Evolutionary conservation across 768 basidiomycete genomes (phyloP).

Genomic region (Xerocomus spinulosus): DNA sequence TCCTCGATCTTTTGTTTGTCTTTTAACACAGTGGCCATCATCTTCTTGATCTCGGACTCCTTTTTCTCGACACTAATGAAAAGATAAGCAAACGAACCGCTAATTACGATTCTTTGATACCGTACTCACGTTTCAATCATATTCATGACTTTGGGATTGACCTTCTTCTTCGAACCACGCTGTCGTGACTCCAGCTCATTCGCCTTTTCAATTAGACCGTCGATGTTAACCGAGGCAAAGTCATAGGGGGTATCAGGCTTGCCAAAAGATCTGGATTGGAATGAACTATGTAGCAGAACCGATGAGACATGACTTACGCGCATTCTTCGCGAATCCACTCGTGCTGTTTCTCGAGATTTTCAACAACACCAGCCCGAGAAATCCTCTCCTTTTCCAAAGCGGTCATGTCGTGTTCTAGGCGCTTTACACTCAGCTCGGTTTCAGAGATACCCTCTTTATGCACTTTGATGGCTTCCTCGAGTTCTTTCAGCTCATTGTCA

Average conservation of each 20-base stretch:
- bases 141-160: conserved; percentile 92
- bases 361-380: conserved; percentile 45
- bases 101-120: neutral
- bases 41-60: conserved; percentile 81
- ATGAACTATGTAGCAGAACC: neutral
- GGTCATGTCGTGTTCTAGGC: conserved; percentile 67
- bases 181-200: conserved; percentile 72
- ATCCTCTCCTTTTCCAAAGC: conserved; percentile 61
- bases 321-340: conserved; percentile 89
- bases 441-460: conserved; percentile 71
- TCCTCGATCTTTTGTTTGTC: conserved; percentile 95
- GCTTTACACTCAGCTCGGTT: conserved; percentile 58
- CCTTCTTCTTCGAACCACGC: conserved; percentile 88
- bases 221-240: conserved; percentile 63
- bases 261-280: conserved; percentile 68
- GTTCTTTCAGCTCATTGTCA: conserved; percentile 80
- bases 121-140: conserved; percentile 85
- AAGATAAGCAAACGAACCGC: neutral
- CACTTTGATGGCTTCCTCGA: conserved; percentile 76
- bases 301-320: conserved; percentile 50
- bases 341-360: conserved; percentile 73
- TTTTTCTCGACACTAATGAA: conserved; percentile 82
- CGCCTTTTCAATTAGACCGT: conserved; percentile 55
- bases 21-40: conserved; percentile 79
- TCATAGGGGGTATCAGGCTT: conserved; percentile 78